Evolutionary conservation across 2,329 filamentous ascomycete species (phyloP).

Genomic region (Chalara sp.): DNA sequence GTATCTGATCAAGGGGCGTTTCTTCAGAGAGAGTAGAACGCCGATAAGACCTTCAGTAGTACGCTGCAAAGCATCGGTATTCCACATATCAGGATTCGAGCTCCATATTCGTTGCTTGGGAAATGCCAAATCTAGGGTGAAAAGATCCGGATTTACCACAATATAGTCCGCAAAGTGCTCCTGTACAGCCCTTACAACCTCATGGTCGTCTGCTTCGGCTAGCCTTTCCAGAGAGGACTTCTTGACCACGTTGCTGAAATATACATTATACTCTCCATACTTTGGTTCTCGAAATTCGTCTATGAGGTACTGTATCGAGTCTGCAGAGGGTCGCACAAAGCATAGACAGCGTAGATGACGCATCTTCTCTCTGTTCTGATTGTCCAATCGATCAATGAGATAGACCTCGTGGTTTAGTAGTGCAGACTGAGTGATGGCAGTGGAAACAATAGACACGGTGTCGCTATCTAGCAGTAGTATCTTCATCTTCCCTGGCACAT

Average conservation of each 20-base stretch:
- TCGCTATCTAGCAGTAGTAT: constrained; percentile 89
- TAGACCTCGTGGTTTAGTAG: constrained; percentile 96
- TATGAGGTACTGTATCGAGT: constrained; percentile 88
- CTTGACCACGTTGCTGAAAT: constrained; percentile 96
- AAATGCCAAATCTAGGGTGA: constrained; percentile 68
- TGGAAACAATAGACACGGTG: constrained; percentile 89
- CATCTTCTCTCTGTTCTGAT: constrained; percentile 90
- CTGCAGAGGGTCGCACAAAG: constrained; percentile 84
- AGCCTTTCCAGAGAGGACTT: constrained; percentile 92
- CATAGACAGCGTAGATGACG: constrained; percentile 90
- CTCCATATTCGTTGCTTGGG: constrained; percentile 77
- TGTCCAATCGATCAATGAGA: constrained; percentile 93
- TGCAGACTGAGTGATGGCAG: constrained; percentile 89
- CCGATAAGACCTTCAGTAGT: constrained; percentile 84
- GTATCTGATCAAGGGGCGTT: constrained; percentile 91
- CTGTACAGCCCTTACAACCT: constrained; percentile 88
- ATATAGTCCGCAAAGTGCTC: constrained; percentile 96
- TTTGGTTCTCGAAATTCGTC: constrained; percentile 94
- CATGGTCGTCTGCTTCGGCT: constrained; percentile 94
- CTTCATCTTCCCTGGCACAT: constrained; percentile 94
- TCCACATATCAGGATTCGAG: constrained; percentile 78
- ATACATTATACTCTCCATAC: constrained; percentile 95
- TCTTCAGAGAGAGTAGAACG: constrained; percentile 82
- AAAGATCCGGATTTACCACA: constrained; percentile 90
- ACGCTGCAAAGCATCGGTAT: constrained; percentile 78